phyloP scores from a whole-genome alignment of 345 rosid genomes.

The Pistacia integerrima region DNA sequence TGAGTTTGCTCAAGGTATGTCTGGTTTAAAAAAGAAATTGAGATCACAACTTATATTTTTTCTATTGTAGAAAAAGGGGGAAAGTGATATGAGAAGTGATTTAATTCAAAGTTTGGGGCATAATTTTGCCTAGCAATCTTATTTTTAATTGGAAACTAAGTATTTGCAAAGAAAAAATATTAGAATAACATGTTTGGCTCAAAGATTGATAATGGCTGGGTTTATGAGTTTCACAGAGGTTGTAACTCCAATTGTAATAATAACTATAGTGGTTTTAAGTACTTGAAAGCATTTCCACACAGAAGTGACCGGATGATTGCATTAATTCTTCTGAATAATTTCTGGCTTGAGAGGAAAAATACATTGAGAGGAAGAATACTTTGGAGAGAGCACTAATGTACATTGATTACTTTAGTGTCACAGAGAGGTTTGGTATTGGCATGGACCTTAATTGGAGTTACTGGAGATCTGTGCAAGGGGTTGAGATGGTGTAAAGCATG shows the following conservation, averaged over 20 bases:
- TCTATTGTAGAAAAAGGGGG: too few relatives aligned
- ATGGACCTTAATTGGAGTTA: not conserved
- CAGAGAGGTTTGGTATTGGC: not conserved
- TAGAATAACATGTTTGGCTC: too few relatives aligned
- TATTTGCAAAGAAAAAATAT: too few relatives aligned
- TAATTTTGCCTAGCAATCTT: too few relatives aligned
- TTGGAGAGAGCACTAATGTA: constrained; percentile 1
- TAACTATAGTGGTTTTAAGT: not conserved
- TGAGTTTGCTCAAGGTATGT: too few relatives aligned
- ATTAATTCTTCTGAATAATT: not conserved
- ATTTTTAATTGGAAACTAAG: too few relatives aligned
- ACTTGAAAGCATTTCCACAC: not conserved
- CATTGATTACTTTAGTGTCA: not conserved
- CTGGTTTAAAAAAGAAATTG: too few relatives aligned
- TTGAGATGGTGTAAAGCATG: not conserved
- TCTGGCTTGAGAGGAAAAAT: not conserved
- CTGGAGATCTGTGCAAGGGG: not conserved
- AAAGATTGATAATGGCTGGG: too few relatives aligned
- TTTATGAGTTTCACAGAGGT: not conserved
- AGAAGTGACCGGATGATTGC: not conserved
- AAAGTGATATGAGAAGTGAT: too few relatives aligned
- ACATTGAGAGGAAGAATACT: not conserved
- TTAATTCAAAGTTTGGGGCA: too few relatives aligned
- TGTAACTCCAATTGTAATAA: not conserved
- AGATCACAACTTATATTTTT: too few relatives aligned